Base-by-base conservation (phyloP, 78 protist species). In the Bigelowiella natans region DNA sequence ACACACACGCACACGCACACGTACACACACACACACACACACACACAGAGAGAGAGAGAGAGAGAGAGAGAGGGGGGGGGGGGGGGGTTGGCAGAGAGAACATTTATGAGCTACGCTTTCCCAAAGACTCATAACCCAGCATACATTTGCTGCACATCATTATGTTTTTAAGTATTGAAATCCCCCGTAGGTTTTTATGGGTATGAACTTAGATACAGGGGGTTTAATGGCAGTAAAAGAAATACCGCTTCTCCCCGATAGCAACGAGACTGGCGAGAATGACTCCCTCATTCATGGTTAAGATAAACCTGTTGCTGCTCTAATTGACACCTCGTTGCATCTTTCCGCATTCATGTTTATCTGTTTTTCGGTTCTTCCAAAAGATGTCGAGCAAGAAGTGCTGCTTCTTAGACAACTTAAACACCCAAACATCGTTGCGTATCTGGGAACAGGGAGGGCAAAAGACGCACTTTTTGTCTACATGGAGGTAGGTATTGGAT, bases 371-470 rank as follows among this genome's bases (percentile, higher is more conserved):
- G 7, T 51, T 26, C 73, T 51, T 7, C 73, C 7, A 51, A 39
- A 26, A 84, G 91, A 63, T 30, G 37, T 93, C 28, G 37, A 39
- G 64, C 29, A 39, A 1, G 94, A 93, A 51, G 34, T 93, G 7
- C 2, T 11, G 18, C 0, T 37, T 29, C 37, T 93, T 82, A 39
- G 86, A 39, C 30, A 85, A n/a, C 89, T 94, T 83, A 2, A 2
- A 30, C 95, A 94, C 85, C 92, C 84, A 29, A 90, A 93, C 92
- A 94, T 94, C 83, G 93, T 94, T 3, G 89, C 82, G 38, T 94
- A 94, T 90, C 38, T 93, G 3, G 95, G 91, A 40, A 1, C 93
- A 2, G 92, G 86, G 36, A 31, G 28, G 30, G 90, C 38, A 34
- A 63, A 90, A 0, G 86, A 0, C 28, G 2, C 40, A 1, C 37